Percentiles rank a stretch among this genome's conserved stretches.
These are phyloP conservation scores for Hagleromyces aurorensis DNA, from an alignment of 805 yeast genomes.

Conservation along the genomic window DNA sequence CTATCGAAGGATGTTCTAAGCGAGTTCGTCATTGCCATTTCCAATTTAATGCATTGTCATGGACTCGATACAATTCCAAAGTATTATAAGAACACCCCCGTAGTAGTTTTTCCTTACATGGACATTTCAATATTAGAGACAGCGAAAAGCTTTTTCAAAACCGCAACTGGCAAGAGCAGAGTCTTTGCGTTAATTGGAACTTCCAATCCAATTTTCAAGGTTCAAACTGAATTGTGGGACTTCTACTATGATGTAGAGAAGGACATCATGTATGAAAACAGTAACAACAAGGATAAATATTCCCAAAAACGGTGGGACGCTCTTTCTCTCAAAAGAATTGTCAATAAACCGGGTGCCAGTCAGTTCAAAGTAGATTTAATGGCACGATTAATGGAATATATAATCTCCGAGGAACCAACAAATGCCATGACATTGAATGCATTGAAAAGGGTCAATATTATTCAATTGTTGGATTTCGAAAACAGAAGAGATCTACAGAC, in stretches of 20 bases:
- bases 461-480: constrained; percentile 28
- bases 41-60: constrained; percentile 31
- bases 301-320: constrained; percentile 7
- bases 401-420: constrained; percentile 22
- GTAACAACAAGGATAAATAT: constrained; percentile 5
- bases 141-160: constrained; percentile 32
- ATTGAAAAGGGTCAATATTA: constrained; percentile 27
- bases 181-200: constrained; percentile 51
- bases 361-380: constrained; percentile 8
- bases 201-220: constrained; percentile 55
- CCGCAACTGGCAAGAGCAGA: constrained; percentile 15
- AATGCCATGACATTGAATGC: constrained; percentile 21
- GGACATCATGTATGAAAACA: constrained; percentile 31
- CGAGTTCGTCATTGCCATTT: constrained; percentile 36
- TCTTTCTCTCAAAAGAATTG: constrained; percentile 9
- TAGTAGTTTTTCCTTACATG: constrained; percentile 46
- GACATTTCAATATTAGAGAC: constrained; percentile 53
- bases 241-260: constrained; percentile 52
- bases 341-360: constrained; percentile 4
- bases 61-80: constrained; percentile 31
- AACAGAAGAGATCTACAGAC: constrained; percentile 4
- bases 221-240: constrained; percentile 50
- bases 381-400: constrained; percentile 16
- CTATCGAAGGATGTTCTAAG: constrained; percentile 36
- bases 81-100: constrained; percentile 37